Conservation (phyloP, 805 yeast species). For the Martiniozyma abietophila region DNA sequence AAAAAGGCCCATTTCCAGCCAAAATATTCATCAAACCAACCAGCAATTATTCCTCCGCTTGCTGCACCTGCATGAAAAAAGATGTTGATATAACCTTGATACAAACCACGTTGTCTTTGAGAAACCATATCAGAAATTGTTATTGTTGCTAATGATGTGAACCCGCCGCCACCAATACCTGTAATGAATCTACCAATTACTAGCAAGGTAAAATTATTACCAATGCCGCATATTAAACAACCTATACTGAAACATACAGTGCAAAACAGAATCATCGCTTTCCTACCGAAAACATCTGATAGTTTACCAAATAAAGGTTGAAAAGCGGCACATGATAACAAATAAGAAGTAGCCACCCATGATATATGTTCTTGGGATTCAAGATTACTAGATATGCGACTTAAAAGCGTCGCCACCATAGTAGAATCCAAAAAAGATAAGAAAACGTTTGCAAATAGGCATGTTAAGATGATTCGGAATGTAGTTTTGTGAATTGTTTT, state of each 20-base stretch:
- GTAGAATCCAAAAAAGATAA: slow-evolving; percentile 47
- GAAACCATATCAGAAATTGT: slow-evolving; percentile 71
- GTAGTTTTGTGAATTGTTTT: slow-evolving; percentile 4
- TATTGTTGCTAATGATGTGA: slow-evolving; percentile 65
- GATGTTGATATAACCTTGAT: slow-evolving; percentile 75
- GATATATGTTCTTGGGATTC: slow-evolving; percentile 33
- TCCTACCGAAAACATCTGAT: slow-evolving; percentile 47
- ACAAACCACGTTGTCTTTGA: slow-evolving; percentile 66
- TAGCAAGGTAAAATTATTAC: slow-evolving; percentile 33
- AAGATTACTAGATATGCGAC: slow-evolving; percentile 43
- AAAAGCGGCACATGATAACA: slow-evolving; percentile 37
- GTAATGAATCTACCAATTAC: slow-evolving; percentile 58
- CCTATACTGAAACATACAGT: slow-evolving; percentile 29
- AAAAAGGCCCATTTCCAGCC: slow-evolving; percentile 65
- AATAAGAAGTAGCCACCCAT: slow-evolving; percentile 35
- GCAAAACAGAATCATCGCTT: slow-evolving; percentile 28
- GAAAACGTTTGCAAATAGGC: slow-evolving; percentile 24
- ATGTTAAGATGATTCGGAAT: slow-evolving; percentile 11
- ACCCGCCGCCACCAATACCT: slow-evolving; percentile 87
- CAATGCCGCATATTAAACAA: slow-evolving; percentile 34
- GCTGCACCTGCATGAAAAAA: slow-evolving; percentile 72
- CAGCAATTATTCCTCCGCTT: slow-evolving; percentile 59
- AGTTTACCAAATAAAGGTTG: slow-evolving; percentile 49
- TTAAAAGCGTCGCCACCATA: slow-evolving; percentile 42
- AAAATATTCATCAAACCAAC: slow-evolving; percentile 37